These are phyloP conservation scores for Coelastrella sp. DNA, from an alignment of 139 green algal species.

Conservation along the genomic window DNA sequence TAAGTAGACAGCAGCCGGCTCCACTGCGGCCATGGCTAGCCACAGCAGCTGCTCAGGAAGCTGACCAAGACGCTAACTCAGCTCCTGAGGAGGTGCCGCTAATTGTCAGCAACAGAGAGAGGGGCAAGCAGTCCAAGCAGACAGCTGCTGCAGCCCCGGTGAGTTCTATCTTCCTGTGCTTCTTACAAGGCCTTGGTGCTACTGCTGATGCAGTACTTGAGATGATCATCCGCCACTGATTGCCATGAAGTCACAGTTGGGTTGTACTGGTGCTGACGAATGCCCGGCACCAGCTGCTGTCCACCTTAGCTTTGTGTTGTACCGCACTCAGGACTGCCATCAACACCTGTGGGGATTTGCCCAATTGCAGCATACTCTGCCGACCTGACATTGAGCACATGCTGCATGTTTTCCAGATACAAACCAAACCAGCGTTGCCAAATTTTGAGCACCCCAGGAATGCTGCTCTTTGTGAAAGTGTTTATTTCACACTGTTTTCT, in stretches of 20 bases:
- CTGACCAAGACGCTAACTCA: too few relatives aligned
- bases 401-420: not conserved
- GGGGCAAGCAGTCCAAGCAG: not conserved
- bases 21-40: not conserved
- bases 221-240: too few relatives aligned
- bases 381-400: not conserved
- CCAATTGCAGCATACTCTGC: not conserved
- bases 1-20: not conserved
- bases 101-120: not conserved
- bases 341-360: too few relatives aligned
- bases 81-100: not conserved
- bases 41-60: conserved; percentile 6
- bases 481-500: not conserved
- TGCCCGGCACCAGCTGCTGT: not conserved
- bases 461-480: not conserved
- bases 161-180: too few relatives aligned
- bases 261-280: too few relatives aligned
- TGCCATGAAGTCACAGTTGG: too few relatives aligned
- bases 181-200: too few relatives aligned
- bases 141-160: not conserved
- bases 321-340: not conserved
- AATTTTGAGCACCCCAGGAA: not conserved
- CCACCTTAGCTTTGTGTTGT: not conserved
- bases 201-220: too few relatives aligned
- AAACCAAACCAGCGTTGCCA: not conserved